Conservation (phyloP, 495 filamentous ascomycete genomes). For the Lasiosphaeris hirsuta region DNA sequence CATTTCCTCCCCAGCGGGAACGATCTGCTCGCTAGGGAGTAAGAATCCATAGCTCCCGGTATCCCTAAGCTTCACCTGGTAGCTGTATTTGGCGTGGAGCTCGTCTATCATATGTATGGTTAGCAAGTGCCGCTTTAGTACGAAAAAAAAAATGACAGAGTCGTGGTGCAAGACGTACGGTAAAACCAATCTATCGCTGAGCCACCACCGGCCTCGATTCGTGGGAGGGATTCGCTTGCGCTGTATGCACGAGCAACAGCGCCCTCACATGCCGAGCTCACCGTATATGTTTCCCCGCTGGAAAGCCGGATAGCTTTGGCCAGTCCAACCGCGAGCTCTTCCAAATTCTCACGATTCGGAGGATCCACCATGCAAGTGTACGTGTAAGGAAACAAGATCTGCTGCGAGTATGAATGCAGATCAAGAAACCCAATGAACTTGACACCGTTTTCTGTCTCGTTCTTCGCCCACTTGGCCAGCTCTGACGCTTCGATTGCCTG, state of each 20-base stretch:
- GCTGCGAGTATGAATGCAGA: slow-evolving; percentile 93
- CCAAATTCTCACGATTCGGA: slow-evolving; percentile 83
- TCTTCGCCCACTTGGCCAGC: slow-evolving; percentile 80
- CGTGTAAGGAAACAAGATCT: slow-evolving; percentile 89
- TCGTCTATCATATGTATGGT: slow-evolving; percentile 45
- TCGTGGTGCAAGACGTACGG: slow-evolving; percentile 32
- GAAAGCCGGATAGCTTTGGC: slow-evolving; percentile 82
- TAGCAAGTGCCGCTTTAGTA: not conserved
- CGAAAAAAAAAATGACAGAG: not conserved
- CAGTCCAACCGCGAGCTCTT: slow-evolving; percentile 86
- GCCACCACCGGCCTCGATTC: slow-evolving; percentile 69
- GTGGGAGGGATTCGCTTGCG: slow-evolving; percentile 31
- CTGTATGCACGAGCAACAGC: slow-evolving; percentile 46
- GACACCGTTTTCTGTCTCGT: slow-evolving; percentile 71
- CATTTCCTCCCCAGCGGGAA: slow-evolving; percentile 85
- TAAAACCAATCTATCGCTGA: slow-evolving; percentile 97
- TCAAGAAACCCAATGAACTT: slow-evolving; percentile 82
- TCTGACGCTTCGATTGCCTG: slow-evolving; percentile 73
- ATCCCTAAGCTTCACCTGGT: slow-evolving; percentile 93
- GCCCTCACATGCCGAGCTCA: slow-evolving; percentile 85
- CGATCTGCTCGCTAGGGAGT: slow-evolving; percentile 79
- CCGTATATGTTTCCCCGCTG: slow-evolving; percentile 70
- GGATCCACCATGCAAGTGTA: slow-evolving; percentile 75
- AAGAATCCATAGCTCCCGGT: slow-evolving; percentile 93
- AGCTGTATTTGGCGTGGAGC: slow-evolving; percentile 74